phyloP scores from a whole-genome alignment of 495 filamentous ascomycete genomes.

The Xylaria acuta region DNA sequence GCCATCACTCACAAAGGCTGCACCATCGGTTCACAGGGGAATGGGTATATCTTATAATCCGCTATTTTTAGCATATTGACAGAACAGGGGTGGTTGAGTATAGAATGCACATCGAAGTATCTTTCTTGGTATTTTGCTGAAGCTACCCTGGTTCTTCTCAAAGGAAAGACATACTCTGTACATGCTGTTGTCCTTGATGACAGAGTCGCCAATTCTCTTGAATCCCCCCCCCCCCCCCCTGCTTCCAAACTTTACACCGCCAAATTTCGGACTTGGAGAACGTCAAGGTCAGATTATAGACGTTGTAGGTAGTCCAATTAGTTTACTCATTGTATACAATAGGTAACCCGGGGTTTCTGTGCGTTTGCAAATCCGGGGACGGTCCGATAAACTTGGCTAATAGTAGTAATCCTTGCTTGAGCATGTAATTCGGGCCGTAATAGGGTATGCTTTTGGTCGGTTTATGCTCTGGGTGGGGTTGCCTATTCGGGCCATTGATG shows the following conservation, averaged over 20 bases:
- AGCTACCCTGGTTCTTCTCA: background rate
- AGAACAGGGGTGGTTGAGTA: background rate
- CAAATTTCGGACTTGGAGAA: background rate
- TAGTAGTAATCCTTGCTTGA: background rate
- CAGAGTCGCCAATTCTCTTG: background rate
- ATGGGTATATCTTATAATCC: background rate
- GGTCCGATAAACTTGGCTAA: background rate
- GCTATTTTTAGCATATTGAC: background rate
- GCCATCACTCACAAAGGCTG: background rate
- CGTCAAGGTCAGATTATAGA: background rate
- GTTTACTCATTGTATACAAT: background rate
- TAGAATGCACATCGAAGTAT: background rate
- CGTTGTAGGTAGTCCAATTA: background rate
- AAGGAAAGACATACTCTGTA: background rate
- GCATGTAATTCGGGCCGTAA: background rate
- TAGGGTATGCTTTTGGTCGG: background rate
- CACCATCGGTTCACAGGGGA: background rate
- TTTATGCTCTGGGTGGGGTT: slow-evolving; percentile 5
- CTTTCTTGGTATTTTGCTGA: background rate
- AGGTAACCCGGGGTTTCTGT: slow-evolving; percentile 4
- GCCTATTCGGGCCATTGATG: background rate
- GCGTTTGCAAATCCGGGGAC: background rate
- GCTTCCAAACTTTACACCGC: background rate
- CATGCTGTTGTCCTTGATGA: background rate
- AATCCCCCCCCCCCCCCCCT: background rate